phyloP scores from a whole-genome alignment of 352 stramenopile genomes.

The Globisporangium spinosum region DNA sequence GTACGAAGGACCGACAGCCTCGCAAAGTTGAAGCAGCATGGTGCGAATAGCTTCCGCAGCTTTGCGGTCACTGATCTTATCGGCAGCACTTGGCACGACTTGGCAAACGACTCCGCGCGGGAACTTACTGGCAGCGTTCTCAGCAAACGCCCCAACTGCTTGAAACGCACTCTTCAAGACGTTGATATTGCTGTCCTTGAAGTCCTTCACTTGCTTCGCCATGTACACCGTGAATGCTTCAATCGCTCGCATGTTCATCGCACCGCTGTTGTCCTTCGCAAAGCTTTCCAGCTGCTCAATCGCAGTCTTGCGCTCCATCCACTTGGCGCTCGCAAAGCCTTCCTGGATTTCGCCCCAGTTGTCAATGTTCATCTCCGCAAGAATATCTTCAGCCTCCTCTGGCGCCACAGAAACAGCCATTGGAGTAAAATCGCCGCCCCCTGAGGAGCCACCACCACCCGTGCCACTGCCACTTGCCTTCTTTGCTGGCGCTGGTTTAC shows the following conservation, averaged over 20 bases:
- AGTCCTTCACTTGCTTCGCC: slow-evolving; percentile 75
- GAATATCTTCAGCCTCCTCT: slow-evolving; percentile 64
- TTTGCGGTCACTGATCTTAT: slow-evolving; percentile 85
- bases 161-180: slow-evolving; percentile 84
- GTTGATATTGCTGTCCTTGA: slow-evolving; percentile 90
- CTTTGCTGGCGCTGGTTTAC: slow-evolving; percentile 27
- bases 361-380: slow-evolving; percentile 58
- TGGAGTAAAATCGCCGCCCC: slow-evolving; percentile 52
- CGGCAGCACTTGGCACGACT: slow-evolving; percentile 59
- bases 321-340: slow-evolving; percentile 72
- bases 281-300: slow-evolving; percentile 71
- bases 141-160: slow-evolving; percentile 69
- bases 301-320: slow-evolving; percentile 76
- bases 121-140: slow-evolving; percentile 55
- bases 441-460: slow-evolving; percentile 13
- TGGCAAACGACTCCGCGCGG: slow-evolving; percentile 69
- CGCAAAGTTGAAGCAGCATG: slow-evolving; percentile 78
- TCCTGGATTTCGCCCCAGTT: slow-evolving; percentile 48
- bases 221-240: slow-evolving; percentile 77
- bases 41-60: slow-evolving; percentile 56
- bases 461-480: slow-evolving; percentile 24
- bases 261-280: slow-evolving; percentile 39
- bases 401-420: slow-evolving; percentile 56
- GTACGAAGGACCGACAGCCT: slow-evolving; percentile 69
- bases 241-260: slow-evolving; percentile 59